These are phyloP conservation scores for Grammothele lineata DNA, from an alignment of 768 basidiomycete species.

Conservation along the genomic window DNA sequence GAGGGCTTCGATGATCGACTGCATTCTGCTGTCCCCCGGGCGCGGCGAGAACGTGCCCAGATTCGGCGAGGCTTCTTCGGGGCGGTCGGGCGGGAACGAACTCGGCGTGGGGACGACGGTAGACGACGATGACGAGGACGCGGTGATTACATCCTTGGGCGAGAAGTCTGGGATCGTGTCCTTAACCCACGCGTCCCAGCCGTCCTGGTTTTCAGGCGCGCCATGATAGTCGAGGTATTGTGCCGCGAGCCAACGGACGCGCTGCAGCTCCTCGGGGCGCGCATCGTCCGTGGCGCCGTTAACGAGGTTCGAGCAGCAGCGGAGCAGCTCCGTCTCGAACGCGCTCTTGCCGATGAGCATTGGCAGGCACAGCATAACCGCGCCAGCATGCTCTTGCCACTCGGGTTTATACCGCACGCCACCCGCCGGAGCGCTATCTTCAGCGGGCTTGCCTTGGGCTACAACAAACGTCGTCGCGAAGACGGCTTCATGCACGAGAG, in stretches of 20 bases:
- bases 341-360: constrained; percentile 44
- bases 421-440: constrained; percentile 10
- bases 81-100: constrained; percentile 24
- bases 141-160: constrained; percentile 27
- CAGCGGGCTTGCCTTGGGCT: not conserved
- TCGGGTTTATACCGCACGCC: constrained; percentile 24
- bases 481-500: constrained; percentile 75
- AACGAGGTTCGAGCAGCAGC: constrained; percentile 63
- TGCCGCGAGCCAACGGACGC: constrained; percentile 61
- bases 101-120: too few relatives aligned
- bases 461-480: constrained; percentile 65
- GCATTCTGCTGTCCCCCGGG: constrained; percentile 22
- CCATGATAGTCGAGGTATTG: constrained; percentile 63
- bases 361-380: constrained; percentile 60
- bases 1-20: constrained; percentile 24
- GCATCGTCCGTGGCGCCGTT: constrained; percentile 44
- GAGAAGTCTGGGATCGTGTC: constrained; percentile 44
- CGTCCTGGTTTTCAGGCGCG: constrained; percentile 41
- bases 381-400: constrained; percentile 64
- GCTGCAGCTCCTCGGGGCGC: constrained; percentile 34
- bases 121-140: constrained; percentile 51
- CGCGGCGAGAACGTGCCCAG: constrained; percentile 29
- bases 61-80: constrained; percentile 18
- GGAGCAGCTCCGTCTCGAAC: constrained; percentile 68
- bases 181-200: constrained; percentile 57